Conservation (phyloP, 352 stramenopile genomes). For the Pythium rhizo-oryzae region DNA sequence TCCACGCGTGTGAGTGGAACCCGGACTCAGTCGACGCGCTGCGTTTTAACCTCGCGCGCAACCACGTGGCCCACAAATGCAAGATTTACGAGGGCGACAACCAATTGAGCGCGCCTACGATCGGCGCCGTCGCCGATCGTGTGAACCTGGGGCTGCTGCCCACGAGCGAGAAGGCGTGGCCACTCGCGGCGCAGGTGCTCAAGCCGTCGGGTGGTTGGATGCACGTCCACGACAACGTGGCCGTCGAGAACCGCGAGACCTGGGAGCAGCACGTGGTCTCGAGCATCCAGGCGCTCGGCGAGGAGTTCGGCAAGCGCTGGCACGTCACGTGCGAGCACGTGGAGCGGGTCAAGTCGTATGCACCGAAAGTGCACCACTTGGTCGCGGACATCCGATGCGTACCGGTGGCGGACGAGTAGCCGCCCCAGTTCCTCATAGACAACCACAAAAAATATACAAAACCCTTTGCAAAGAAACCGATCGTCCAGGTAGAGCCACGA, state of each 20-base stretch:
- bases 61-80: conserved; percentile 85
- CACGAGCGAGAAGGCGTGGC: conserved; percentile 94
- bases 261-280: conserved; percentile 75
- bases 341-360: conserved; percentile 93
- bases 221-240: conserved; percentile 97
- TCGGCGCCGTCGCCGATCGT: conserved; percentile 86
- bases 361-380: conserved; percentile 88
- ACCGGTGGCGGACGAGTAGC: conserved; percentile 19
- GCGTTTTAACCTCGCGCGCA: conserved; percentile 91
- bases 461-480: not conserved
- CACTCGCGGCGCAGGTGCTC: conserved; percentile 90
- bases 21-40: conserved; percentile 91
- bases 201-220: conserved; percentile 91
- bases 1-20: conserved; percentile 97
- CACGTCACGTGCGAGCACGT: conserved; percentile 83
- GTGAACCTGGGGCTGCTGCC: conserved; percentile 96
- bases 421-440: not conserved
- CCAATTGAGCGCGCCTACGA: conserved; percentile 63
- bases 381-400: conserved; percentile 71
- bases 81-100: conserved; percentile 92
- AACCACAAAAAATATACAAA: not conserved
- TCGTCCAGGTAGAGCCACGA: too few species aligned
- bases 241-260: conserved; percentile 71
- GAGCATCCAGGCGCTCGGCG: conserved; percentile 52
- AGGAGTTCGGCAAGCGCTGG: conserved; percentile 59